phyloP scores from a whole-genome alignment of 495 filamentous ascomycete species.

The Xylaria grammica region DNA sequence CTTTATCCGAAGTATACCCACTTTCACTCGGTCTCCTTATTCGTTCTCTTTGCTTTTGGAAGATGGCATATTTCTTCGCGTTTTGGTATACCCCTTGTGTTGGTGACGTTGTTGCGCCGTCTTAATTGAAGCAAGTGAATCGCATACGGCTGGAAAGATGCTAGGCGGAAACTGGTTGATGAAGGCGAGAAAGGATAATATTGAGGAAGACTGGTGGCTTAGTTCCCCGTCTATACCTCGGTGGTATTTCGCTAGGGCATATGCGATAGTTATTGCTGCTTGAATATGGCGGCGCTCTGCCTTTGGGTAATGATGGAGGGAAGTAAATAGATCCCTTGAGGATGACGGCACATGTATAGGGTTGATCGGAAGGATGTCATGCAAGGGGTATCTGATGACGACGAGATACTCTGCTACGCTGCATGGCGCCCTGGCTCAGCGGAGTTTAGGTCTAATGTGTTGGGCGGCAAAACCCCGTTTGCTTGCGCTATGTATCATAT shows the following conservation, averaged over 20 bases:
- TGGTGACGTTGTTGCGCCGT: conserved; percentile 6
- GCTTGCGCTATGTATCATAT: conserved; percentile 24
- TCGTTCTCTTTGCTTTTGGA: neutral
- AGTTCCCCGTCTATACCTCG: neutral
- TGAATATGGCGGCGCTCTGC: conserved; percentile 14
- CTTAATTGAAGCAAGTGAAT: conserved; percentile 3
- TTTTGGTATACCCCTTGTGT: conserved; percentile 19
- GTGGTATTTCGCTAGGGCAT: neutral
- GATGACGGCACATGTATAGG: conserved; percentile 6
- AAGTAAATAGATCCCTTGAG: neutral
- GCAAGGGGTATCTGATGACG: conserved; percentile 18
- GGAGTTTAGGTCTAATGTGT: conserved; percentile 14
- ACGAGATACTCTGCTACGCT: conserved; percentile 15
- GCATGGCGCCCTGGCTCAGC: conserved; percentile 14
- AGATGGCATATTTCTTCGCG: conserved; percentile 9
- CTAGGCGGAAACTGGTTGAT: neutral
- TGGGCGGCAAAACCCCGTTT: neutral
- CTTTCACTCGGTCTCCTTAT: neutral
- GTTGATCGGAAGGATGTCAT: neutral
- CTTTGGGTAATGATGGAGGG: conserved; percentile 15
- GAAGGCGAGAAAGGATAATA: conserved; percentile 1
- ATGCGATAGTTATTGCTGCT: conserved; percentile 1
- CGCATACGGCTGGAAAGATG: neutral
- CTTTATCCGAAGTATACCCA: neutral
- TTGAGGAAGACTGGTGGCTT: conserved; percentile 7